These are phyloP conservation scores for Herpetomonas samuelpessoai DNA, from an alignment of 208 protist species.

Conservation along the genomic window DNA sequence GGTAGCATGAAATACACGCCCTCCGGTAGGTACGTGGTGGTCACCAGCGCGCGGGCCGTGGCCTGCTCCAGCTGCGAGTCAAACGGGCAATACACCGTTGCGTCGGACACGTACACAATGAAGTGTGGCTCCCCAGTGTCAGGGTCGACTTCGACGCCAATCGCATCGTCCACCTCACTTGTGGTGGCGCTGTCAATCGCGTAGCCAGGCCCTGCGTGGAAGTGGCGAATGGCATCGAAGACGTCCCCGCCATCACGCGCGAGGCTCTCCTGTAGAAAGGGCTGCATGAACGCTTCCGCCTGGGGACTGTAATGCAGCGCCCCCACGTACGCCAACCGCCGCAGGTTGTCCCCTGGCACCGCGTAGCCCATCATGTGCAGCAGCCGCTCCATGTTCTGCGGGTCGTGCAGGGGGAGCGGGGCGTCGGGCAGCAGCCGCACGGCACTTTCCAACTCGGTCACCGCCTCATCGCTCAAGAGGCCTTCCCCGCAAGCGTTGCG, in stretches of 20 bases:
- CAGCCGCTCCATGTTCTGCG: conserved; percentile 54
- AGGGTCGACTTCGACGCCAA: conserved; percentile 64
- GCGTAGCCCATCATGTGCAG: conserved; percentile 62
- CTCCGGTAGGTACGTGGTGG: conserved; percentile 88
- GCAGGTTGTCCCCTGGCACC: conserved; percentile 65
- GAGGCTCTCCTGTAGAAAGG: conserved; percentile 33
- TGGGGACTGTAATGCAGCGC: conserved; percentile 65
- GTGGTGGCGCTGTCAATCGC: conserved; percentile 88
- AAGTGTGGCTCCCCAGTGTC: conserved; percentile 63
- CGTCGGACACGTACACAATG: conserved; percentile 86
- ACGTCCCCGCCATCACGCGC: conserved; percentile 61
- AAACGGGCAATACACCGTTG: conserved; percentile 85
- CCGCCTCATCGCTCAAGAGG: conserved; percentile 48
- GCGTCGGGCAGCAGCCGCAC: conserved; percentile 47
- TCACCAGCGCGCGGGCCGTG: conserved; percentile 73
- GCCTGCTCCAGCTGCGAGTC: conserved; percentile 79
- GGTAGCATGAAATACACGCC: conserved; percentile 90
- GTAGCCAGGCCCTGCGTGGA: conserved; percentile 50
- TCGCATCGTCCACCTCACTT: conserved; percentile 90
- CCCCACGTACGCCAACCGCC: conserved; percentile 59
- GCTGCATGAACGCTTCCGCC: conserved; percentile 51
- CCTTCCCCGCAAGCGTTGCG: conserved; percentile 72
- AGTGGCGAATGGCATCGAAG: conserved; percentile 61
- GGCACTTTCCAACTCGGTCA: conserved; percentile 49
- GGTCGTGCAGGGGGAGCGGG: conserved; percentile 33